These are phyloP conservation scores for Cladosporium austrohemisphaericum DNA, from an alignment of 2,329 filamentous ascomycete genomes.

Conservation along the genomic window DNA sequence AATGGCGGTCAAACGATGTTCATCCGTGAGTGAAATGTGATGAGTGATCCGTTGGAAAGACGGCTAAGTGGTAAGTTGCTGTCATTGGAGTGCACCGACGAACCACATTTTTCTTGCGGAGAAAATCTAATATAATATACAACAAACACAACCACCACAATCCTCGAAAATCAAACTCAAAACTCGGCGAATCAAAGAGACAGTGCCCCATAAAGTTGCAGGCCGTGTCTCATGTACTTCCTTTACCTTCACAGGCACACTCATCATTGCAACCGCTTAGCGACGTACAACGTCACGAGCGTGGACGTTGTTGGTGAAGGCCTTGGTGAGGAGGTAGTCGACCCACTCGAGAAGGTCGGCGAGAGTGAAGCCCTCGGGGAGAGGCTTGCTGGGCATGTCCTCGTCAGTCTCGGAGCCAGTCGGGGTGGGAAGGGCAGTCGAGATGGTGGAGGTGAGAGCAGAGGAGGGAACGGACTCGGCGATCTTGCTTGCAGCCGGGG, in stretches of 20 bases:
- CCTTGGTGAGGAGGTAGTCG: slow-evolving; percentile 9
- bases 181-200: background rate
- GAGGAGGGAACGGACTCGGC: slow-evolving; percentile 17
- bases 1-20: too few relatives aligned
- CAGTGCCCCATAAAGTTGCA: background rate
- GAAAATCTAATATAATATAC: background rate
- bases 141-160: slow-evolving; percentile 1
- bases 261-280: background rate
- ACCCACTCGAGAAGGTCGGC: slow-evolving; percentile 21
- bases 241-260: background rate
- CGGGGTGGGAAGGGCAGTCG: slow-evolving; percentile 1
- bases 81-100: too few relatives aligned
- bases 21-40: too few relatives aligned
- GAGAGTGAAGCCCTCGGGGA: slow-evolving; percentile 28
- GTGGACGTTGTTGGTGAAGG: slow-evolving; percentile 4
- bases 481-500: slow-evolving; percentile 20
- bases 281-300: slow-evolving; percentile 5
- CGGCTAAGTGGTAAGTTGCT: too few relatives aligned
- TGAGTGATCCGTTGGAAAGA: too few relatives aligned
- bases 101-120: background rate
- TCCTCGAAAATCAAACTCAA: background rate
- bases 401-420: slow-evolving; percentile 8
- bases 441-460: slow-evolving; percentile 6
- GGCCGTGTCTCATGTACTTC: background rate
- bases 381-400: slow-evolving; percentile 21